phyloP scores from a whole-genome alignment of 306 rosid species.

The Trifolium fragiferum region DNA sequence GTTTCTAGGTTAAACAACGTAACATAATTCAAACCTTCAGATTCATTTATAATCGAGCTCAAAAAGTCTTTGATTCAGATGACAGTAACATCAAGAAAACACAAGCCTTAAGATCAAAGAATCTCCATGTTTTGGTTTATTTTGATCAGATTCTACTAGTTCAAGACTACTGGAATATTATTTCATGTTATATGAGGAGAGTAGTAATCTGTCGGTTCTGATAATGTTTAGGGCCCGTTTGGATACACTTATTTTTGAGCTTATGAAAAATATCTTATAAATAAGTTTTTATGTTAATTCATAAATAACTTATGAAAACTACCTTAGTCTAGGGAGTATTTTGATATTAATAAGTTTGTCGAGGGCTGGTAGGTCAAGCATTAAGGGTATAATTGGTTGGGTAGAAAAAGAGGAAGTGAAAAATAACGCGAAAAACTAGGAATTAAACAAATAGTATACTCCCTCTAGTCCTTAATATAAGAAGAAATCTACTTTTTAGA shows the following conservation, averaged over 20 bases:
- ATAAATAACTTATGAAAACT: too few relatives aligned
- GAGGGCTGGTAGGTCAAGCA: constrained; percentile 24
- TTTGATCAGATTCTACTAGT: constrained; percentile 17
- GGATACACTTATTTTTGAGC: too few relatives aligned
- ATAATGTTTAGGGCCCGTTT: background rate
- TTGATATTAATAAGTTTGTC: background rate
- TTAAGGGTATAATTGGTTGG: background rate
- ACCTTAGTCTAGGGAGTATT: background rate
- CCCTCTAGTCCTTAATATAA: too few relatives aligned
- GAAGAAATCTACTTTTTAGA: too few relatives aligned
- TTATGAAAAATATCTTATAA: too few relatives aligned
- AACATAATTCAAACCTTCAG: constrained; percentile 18
- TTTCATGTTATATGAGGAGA: background rate
- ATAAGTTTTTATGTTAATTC: too few relatives aligned
- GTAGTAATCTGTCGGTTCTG: constrained; percentile 8
- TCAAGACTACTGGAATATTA: constrained; percentile 24
- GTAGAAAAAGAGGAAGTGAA: constrained; percentile 23
- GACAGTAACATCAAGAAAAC: constrained; percentile 17
- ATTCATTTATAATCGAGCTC: constrained; percentile 6
- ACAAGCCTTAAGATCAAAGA: constrained; percentile 19
- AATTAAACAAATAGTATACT: background rate
- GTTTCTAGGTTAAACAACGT: background rate
- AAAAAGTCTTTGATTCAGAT: constrained; percentile 19
- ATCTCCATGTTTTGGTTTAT: constrained; percentile 24
- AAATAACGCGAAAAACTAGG: background rate